A percentile compares a stretch with the other conserved stretches of the same genome.
Conservation (phyloP, 2,329 filamentous ascomycete species). For the Zymoseptoria tritici region DNA sequence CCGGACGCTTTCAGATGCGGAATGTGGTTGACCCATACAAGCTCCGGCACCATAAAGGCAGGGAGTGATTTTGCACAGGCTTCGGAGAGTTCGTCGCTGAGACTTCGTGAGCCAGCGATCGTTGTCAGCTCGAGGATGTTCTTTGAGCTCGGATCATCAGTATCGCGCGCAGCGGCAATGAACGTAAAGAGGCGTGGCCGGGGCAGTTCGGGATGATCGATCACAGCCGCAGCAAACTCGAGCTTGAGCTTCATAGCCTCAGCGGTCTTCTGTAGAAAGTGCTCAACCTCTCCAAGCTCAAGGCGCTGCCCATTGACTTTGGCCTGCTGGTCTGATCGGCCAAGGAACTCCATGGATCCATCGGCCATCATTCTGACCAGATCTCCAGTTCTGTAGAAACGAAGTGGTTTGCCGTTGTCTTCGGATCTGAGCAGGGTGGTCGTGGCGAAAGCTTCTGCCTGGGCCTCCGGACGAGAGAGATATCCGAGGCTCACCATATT, state of each 20-base stretch:
- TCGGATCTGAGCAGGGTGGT: conserved; percentile 1
- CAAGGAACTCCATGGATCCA: conserved; percentile 14
- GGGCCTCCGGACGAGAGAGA: conserved; percentile 9
- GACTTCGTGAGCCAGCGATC: conserved; percentile 4
- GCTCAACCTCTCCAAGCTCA: conserved; percentile 17
- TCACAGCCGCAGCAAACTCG: conserved; percentile 5
- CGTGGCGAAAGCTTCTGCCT: conserved; percentile 4
- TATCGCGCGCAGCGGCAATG: conserved; percentile 2
- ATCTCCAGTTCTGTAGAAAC: conserved; percentile 18
- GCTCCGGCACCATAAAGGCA: conserved; percentile 10
- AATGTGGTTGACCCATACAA: conserved; percentile 9
- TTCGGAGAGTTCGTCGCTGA: conserved; percentile 5
- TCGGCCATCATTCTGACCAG: conserved; percentile 15
- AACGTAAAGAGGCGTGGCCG: conserved; percentile 10
- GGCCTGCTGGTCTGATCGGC: conserved; percentile 18
- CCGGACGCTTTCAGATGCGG: conserved; percentile 10
- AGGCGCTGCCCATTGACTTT: conserved; percentile 20
- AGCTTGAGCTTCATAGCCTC: conserved; percentile 8
- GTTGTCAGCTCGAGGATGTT: not conserved
- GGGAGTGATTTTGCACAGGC: conserved; percentile 3
- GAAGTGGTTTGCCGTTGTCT: conserved; percentile 6
- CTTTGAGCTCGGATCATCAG: conserved; percentile 1
- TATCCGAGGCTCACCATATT: conserved; percentile 2
- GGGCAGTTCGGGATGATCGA: conserved; percentile 11
- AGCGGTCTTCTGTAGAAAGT: conserved; percentile 1